Percentiles rank a stretch among this genome's conserved stretches.
Conservation (phyloP, 2,329 filamentous ascomycete genomes). For the Microcyclosporella mali region DNA sequence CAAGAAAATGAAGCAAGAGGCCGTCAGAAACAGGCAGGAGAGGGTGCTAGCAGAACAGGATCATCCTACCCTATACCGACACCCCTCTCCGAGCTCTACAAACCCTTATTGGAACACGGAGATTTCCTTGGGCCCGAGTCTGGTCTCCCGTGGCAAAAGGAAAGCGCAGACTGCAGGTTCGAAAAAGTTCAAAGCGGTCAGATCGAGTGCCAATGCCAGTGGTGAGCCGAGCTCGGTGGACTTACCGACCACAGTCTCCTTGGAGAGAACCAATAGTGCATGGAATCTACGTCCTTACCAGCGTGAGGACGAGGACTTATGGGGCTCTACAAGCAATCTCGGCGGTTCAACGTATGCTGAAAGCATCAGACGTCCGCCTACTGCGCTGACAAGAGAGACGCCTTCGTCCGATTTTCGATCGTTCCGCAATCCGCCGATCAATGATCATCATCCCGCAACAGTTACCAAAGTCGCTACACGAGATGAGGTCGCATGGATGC, state of each 20-base stretch:
- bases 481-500: slow-evolving; percentile 79
- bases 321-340: slow-evolving; percentile 50
- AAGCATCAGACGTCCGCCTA: slow-evolving; percentile 34
- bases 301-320: slow-evolving; percentile 79
- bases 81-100: slow-evolving; percentile 74
- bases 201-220: slow-evolving; percentile 36
- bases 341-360: slow-evolving; percentile 15
- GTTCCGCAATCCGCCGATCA: slow-evolving; percentile 51
- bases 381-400: slow-evolving; percentile 15
- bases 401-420: slow-evolving; percentile 17
- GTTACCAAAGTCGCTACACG: slow-evolving; percentile 26
- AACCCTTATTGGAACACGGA: slow-evolving; percentile 88
- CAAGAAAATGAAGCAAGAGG: slow-evolving; percentile 64
- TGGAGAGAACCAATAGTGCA: slow-evolving; percentile 40
- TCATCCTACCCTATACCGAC: slow-evolving; percentile 64
- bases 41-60: slow-evolving; percentile 60
- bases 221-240: slow-evolving; percentile 20
- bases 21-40: slow-evolving; percentile 60
- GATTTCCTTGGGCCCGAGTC: slow-evolving; percentile 67
- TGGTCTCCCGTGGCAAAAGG: slow-evolving; percentile 43
- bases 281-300: slow-evolving; percentile 79
- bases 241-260: slow-evolving; percentile 29
- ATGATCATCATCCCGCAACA: slow-evolving; percentile 59
- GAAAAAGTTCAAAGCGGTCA: slow-evolving; percentile 25
- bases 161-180: slow-evolving; percentile 32